Conservation (phyloP, 1,139 yeast species). For the Taphrina deformans region DNA sequence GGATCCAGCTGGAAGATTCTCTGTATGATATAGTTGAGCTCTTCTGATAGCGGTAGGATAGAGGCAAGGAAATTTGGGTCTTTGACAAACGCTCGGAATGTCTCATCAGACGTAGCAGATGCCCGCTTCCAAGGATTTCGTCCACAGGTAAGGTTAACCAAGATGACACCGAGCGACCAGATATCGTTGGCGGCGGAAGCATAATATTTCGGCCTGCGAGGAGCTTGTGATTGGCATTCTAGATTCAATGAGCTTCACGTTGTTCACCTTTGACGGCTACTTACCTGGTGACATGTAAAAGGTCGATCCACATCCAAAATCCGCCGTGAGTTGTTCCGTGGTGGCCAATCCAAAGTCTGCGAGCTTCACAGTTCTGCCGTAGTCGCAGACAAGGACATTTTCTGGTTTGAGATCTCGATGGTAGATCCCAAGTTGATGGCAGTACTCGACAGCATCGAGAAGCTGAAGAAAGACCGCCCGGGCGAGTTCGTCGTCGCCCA, state of each 20-base stretch:
- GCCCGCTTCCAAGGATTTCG: conserved; percentile 94
- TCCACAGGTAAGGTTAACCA: conserved; percentile 76
- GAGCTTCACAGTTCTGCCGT: conserved; percentile 60
- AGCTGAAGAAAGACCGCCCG: conserved; percentile 74
- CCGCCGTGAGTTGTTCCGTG: conserved; percentile 60
- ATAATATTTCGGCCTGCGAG: conserved; percentile 38
- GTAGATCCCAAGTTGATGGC: conserved; percentile 65
- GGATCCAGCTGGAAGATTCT: conserved; percentile 65
- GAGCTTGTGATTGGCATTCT: conserved; percentile 36
- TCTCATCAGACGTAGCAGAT: conserved; percentile 57
- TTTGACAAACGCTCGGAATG: conserved; percentile 55
- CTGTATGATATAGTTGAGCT: conserved; percentile 58
- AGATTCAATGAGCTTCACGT: too few relatives aligned
- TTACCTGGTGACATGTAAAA: conserved; percentile 95
- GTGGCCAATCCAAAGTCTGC: conserved; percentile 90
- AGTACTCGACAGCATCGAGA: conserved; percentile 67
- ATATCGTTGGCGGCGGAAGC: conserved; percentile 73
- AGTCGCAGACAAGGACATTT: conserved; percentile 68
- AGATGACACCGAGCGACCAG: conserved; percentile 83
- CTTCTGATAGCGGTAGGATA: conserved; percentile 67
- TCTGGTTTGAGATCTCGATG: conserved; percentile 95
- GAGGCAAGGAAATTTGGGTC: conserved; percentile 57
- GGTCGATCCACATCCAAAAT: conserved; percentile 80
- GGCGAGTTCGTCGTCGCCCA: conserved; percentile 56
- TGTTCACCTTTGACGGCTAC: too few relatives aligned